phyloP scores from a whole-genome alignment of 208 protist genomes.

The Sergeia podlipaevii region DNA sequence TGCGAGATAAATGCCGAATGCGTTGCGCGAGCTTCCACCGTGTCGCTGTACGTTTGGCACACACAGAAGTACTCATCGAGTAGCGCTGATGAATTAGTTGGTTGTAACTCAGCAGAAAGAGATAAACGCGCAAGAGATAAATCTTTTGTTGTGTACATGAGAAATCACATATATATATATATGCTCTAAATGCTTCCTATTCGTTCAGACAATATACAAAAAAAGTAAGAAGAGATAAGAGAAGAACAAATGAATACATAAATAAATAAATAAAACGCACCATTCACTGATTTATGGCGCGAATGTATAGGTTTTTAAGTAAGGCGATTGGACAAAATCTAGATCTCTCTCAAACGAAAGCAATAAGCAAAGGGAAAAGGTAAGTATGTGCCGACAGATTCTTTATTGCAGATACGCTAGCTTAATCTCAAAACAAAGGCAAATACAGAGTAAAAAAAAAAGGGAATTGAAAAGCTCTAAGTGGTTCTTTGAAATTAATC shows the following conservation, averaged over 20 bases:
- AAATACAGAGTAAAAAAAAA: no score
- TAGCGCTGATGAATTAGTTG: constrained; percentile 20
- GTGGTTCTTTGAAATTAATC: no score
- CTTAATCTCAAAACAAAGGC: no score
- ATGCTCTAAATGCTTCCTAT: not conserved
- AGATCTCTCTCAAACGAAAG: no score
- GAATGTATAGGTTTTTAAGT: no score
- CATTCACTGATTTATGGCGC: no score
- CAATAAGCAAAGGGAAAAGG: no score
- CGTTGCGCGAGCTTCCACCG: constrained; percentile 21
- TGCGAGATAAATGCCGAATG: constrained; percentile 35
- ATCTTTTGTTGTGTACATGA: constrained; percentile 49
- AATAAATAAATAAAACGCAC: constrained; percentile 1
- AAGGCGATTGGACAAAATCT: no score
- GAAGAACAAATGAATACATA: not conserved
- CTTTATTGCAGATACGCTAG: no score
- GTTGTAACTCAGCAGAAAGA: constrained; percentile 22
- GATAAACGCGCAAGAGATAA: constrained; percentile 26
- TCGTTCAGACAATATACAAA: not conserved
- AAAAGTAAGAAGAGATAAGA: not conserved
- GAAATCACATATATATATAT: constrained; percentile 14
- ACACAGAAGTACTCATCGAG: constrained; percentile 36
- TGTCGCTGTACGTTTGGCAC: constrained; percentile 25
- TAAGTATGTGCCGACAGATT: no score
- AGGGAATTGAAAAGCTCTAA: no score